phyloP scores from a whole-genome alignment of 2,329 filamentous ascomycete species.

The Podosphaera leucotricha region DNA sequence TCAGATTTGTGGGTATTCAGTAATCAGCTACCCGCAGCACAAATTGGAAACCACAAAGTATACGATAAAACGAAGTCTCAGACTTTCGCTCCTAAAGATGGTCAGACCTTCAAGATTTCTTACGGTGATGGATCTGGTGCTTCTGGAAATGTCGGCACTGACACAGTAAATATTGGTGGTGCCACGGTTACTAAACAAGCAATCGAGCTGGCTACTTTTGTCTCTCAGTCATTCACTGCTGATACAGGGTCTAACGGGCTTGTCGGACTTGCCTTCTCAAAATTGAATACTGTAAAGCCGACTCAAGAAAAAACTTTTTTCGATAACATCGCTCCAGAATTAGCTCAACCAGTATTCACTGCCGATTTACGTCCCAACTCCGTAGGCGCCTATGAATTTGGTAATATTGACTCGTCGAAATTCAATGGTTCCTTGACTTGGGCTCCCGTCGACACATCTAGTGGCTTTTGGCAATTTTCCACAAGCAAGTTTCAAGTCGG shows the following conservation, averaged over 20 bases:
- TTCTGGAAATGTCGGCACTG: constrained; percentile 16
- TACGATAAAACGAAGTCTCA: constrained; percentile 14
- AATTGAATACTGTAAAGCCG: constrained; percentile 16
- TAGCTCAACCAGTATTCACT: constrained; percentile 33
- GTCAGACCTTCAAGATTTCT: constrained; percentile 15
- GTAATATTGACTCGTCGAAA: constrained; percentile 27
- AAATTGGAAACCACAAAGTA: constrained; percentile 13
- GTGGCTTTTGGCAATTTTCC: constrained; percentile 34
- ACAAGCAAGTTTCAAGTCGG: constrained; percentile 24
- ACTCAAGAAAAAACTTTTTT: constrained; percentile 17
- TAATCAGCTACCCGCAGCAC: constrained; percentile 12
- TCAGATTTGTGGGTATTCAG: constrained; percentile 18
- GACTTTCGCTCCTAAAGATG: constrained; percentile 11
- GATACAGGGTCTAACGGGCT: constrained; percentile 29
- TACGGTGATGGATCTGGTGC: constrained; percentile 20
- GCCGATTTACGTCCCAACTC: constrained; percentile 25
- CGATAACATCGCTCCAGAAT: constrained; percentile 14
- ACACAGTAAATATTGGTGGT: constrained; percentile 17
- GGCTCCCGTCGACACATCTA: constrained; percentile 22
- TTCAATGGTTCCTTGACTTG: constrained; percentile 31
- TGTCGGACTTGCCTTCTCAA: constrained; percentile 30
- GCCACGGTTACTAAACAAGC: constrained; percentile 15
- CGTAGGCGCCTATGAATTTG: constrained; percentile 30
- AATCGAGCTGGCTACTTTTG: constrained; percentile 16
- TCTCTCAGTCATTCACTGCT: constrained; percentile 15